phyloP scores from a whole-genome alignment of 768 basidiomycete genomes.

The Termitomyces sp. region DNA sequence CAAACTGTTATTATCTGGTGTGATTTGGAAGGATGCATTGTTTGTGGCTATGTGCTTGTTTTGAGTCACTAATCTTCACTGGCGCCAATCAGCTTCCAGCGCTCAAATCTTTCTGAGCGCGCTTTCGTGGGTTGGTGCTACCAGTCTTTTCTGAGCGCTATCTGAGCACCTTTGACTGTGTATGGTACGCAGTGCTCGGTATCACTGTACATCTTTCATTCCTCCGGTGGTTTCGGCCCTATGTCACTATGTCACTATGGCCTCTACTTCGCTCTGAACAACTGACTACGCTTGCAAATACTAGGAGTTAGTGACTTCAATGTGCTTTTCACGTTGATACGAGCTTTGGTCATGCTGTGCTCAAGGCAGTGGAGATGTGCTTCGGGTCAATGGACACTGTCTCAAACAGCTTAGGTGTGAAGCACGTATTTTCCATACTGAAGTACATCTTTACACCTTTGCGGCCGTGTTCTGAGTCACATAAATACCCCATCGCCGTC shows the following conservation, averaged over 20 bases:
- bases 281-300: background rate
- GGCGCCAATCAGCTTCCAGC: too few species aligned
- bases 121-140: background rate
- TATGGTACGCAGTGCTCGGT: background rate
- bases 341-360: background rate
- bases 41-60: too few species aligned
- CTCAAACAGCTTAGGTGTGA: conserved; percentile 4
- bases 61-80: background rate
- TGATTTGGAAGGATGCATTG: background rate
- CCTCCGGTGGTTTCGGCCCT: background rate
- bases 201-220: background rate
- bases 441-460: conserved; percentile 3
- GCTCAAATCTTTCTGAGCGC: background rate
- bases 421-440: background rate
- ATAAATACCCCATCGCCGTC: background rate
- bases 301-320: background rate
- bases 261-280: background rate
- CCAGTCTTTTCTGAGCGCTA: background rate
- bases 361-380: background rate
- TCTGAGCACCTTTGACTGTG: background rate
- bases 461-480: background rate
- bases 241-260: background rate
- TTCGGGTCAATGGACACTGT: background rate
- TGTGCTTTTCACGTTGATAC: background rate
- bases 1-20: background rate